Percentiles rank a stretch among this genome's conserved stretches.
These are phyloP conservation scores for Excoecaria agallocha DNA, from an alignment of 345 rosid genomes.

Conservation along the genomic window DNA sequence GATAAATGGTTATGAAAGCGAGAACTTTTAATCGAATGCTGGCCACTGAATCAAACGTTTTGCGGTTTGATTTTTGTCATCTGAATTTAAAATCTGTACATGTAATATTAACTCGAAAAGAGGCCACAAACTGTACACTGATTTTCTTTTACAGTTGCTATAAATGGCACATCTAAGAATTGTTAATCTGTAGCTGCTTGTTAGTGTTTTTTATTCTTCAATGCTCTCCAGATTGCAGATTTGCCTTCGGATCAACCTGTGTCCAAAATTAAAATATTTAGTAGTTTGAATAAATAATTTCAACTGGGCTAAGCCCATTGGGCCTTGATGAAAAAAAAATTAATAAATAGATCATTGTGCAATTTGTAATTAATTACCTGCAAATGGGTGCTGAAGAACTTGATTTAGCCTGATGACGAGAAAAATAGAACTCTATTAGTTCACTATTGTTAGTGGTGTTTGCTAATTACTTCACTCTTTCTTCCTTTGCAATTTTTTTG, in stretches of 20 bases:
- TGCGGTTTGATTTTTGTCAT: no score
- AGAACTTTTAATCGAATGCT: no score
- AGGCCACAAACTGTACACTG: background rate
- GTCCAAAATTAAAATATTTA: background rate
- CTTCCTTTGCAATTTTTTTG: constrained; percentile 56
- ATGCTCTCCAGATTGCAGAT: constrained; percentile 1
- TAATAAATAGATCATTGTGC: no score
- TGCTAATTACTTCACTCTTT: constrained; percentile 45
- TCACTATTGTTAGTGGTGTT: background rate
- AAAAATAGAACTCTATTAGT: background rate
- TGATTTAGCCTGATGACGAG: constrained; percentile 16
- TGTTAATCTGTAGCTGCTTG: background rate
- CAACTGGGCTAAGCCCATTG: no score
- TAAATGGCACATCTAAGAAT: background rate
- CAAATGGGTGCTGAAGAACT: constrained; percentile 29
- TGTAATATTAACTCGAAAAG: background rate
- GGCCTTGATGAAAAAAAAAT: no score
- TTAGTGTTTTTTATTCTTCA: constrained; percentile 7
- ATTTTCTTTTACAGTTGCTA: background rate
- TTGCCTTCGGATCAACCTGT: constrained; percentile 10
- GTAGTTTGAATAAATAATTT: background rate
- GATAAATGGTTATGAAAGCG: no score
- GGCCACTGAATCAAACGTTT: no score
- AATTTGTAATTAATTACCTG: constrained; percentile 47
- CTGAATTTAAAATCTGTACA: constrained; percentile 10